phyloP scores from a whole-genome alignment of 345 rosid genomes.

The Lepidium africanum region DNA sequence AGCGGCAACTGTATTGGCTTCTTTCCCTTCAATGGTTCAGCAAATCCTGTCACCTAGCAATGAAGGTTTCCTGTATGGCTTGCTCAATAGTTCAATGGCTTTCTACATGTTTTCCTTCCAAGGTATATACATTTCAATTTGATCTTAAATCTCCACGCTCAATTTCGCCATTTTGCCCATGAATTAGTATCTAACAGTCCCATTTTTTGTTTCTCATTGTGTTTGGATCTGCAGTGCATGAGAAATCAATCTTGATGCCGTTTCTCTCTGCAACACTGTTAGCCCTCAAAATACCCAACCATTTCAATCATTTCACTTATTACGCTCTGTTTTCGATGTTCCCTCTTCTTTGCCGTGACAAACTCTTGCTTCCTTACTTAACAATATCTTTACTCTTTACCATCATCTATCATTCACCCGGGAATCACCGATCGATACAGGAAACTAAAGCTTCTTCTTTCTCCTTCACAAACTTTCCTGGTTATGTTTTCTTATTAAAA shows the following conservation, averaged over 20 bases:
- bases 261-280: conserved; percentile 74
- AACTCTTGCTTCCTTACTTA: conserved; percentile 58
- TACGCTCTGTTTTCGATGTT: conserved; percentile 82
- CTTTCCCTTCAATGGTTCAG: conserved; percentile 85
- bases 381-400: conserved; percentile 42
- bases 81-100: conserved; percentile 74
- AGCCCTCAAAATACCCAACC: conserved; percentile 51
- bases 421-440: conserved; percentile 27
- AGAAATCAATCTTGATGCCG: conserved; percentile 92
- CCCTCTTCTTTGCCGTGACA: conserved; percentile 81
- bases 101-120: conserved; percentile 91
- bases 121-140: conserved; percentile 34
- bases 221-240: conserved; percentile 67
- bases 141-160: not conserved
- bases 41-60: conserved; percentile 70
- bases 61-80: conserved; percentile 72
- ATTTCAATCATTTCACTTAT: conserved; percentile 48
- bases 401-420: conserved; percentile 43
- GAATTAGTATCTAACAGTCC: not conserved
- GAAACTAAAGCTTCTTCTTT: conserved; percentile 10
- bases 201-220: not conserved
- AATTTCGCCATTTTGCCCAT: not conserved
- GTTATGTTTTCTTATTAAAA: conserved; percentile 17
- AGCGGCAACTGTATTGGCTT: conserved; percentile 50
- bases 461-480: conserved; percentile 9